phyloP scores from a whole-genome alignment of 345 rosid genomes.

The Dipteronia sinensis region DNA sequence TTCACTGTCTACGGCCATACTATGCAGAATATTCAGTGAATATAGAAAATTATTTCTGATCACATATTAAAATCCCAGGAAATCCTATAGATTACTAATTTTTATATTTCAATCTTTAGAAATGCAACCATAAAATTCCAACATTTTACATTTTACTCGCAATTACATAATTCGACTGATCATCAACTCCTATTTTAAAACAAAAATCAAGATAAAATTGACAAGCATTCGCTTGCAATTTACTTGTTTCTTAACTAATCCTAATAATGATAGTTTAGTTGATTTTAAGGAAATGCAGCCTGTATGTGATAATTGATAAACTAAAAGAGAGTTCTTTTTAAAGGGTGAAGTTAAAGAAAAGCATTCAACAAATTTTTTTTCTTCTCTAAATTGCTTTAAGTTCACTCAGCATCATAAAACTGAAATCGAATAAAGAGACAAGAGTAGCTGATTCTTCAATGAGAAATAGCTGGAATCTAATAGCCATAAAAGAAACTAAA shows the following conservation, averaged over 20 bases:
- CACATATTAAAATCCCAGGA: not conserved
- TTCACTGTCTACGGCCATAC: not conserved
- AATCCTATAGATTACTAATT: not conserved
- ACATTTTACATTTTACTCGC: not conserved
- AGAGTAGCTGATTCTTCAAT: constrained; percentile 6
- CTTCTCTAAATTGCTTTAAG: constrained; percentile 12
- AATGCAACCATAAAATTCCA: not conserved
- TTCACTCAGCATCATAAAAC: not conserved
- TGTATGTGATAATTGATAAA: constrained; percentile 7
- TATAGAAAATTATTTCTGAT: not conserved
- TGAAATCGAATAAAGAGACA: constrained; percentile 6
- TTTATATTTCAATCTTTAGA: not conserved
- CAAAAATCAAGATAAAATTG: not conserved
- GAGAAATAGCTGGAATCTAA: not conserved
- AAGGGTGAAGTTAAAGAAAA: constrained; percentile 14
- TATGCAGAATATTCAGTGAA: not conserved
- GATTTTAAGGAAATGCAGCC: constrained; percentile 11
- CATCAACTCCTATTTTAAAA: not conserved
- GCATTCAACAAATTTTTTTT: not conserved
- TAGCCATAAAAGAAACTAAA: not conserved
- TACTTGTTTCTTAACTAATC: constrained; percentile 6
- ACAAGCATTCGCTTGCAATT: constrained; percentile 5
- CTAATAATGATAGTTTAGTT: not conserved
- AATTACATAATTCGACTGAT: not conserved
- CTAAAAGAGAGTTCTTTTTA: not conserved